These are phyloP conservation scores for Cercospora nicotianae DNA, from an alignment of 2,329 filamentous ascomycete genomes.

Conservation along the genomic window DNA sequence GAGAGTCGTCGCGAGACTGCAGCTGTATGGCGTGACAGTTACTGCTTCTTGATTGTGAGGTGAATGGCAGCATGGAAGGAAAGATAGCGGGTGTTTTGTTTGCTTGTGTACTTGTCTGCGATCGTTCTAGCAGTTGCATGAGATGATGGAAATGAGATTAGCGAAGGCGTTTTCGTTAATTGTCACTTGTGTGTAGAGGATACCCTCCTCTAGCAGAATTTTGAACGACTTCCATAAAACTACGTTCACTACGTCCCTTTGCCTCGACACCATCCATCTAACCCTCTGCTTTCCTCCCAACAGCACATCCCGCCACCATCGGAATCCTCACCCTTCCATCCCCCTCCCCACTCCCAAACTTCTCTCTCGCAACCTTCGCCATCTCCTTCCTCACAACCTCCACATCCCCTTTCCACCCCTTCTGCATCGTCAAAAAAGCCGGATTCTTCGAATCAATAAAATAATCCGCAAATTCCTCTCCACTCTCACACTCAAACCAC, in stretches of 20 bases:
- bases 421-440: constrained; percentile 10
- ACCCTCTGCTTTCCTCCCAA: constrained; percentile 8
- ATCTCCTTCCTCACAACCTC: constrained; percentile 16
- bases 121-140: neutral
- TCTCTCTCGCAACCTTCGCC: constrained; percentile 11
- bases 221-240: neutral
- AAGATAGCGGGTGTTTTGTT: too few species aligned
- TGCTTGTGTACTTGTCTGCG: neutral
- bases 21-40: constrained; percentile 48
- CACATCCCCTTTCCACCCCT: constrained; percentile 12
- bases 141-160: constrained; percentile 6
- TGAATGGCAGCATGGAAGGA: neutral
- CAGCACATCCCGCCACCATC: constrained; percentile 7
- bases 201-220: neutral
- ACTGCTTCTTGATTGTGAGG: constrained; percentile 1
- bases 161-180: constrained; percentile 6
- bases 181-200: constrained; percentile 5
- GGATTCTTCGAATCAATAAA: constrained; percentile 16
- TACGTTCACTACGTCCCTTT: neutral
- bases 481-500: constrained; percentile 9
- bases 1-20: constrained; percentile 57
- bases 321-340: constrained; percentile 1
- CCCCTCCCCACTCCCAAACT: constrained; percentile 6
- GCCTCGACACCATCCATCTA: neutral
- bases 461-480: constrained; percentile 18